Percentiles rank a stretch among this genome's conserved stretches.
These are phyloP conservation scores for Trichosporon coremiiforme DNA, from an alignment of 1,284 basidiomycete genomes.

Conservation along the genomic window DNA sequence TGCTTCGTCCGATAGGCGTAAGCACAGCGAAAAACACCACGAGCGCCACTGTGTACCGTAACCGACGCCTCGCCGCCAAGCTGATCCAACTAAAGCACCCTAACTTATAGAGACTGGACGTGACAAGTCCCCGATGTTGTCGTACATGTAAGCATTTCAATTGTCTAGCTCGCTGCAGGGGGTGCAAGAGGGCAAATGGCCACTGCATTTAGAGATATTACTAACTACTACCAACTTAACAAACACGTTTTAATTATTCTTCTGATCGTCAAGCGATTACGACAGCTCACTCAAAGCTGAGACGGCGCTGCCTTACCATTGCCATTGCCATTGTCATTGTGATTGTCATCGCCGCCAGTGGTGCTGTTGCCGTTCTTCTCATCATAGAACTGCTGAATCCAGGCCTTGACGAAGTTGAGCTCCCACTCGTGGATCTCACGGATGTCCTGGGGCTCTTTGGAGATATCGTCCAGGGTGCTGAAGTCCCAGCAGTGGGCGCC, in stretches of 20 bases:
- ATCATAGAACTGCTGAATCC: constrained; percentile 16
- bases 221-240: background rate
- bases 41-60: background rate
- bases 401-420: constrained; percentile 9
- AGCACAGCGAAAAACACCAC: background rate
- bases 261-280: background rate
- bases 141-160: constrained; percentile 1
- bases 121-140: background rate
- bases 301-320: background rate
- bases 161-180: background rate
- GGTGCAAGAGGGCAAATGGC: background rate
- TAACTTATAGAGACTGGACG: background rate
- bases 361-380: background rate
- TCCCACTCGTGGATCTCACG: constrained; percentile 1
- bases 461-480: background rate
- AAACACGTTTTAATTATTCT: background rate
- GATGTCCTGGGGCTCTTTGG: background rate
- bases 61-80: background rate
- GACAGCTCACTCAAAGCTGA: background rate
- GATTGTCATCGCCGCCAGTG: background rate
- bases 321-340: background rate
- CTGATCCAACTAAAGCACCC: background rate
- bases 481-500: constrained; percentile 4
- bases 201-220: background rate
- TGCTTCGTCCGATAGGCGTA: constrained; percentile 25